Evolutionary conservation across 331 rosid species (phyloP).

Genomic region (Quercus tomentella): DNA sequence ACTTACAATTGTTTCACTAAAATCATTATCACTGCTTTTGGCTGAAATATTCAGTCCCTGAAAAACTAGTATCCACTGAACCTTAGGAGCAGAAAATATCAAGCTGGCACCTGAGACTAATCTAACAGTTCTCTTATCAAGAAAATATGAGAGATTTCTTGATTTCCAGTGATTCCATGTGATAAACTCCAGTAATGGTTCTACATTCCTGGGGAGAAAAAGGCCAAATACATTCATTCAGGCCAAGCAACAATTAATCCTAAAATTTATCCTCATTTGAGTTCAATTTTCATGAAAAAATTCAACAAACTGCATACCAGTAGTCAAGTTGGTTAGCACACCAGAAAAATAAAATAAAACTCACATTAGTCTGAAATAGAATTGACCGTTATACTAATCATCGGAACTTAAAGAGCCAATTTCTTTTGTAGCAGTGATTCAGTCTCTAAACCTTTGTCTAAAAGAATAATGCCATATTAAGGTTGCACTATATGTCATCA

Average conservation of each 20-base stretch:
- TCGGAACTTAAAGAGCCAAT: neutral
- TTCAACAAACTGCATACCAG: neutral
- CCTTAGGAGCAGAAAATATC: constrained; percentile 38
- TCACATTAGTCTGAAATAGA: neutral
- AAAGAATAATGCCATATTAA: neutral
- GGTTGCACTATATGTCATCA: neutral
- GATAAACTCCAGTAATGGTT: constrained; percentile 24
- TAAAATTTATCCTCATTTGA: neutral
- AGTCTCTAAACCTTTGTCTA: neutral
- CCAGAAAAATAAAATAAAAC: neutral
- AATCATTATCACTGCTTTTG: constrained; percentile 3
- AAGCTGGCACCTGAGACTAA: constrained; percentile 47
- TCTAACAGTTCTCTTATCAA: constrained; percentile 31
- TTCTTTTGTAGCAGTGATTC: neutral
- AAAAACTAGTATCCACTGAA: constrained; percentile 33
- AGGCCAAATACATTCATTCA: constrained; percentile 7
- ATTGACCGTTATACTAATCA: neutral
- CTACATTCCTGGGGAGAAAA: constrained; percentile 24
- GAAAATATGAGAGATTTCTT: constrained; percentile 22
- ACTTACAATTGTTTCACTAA: constrained; percentile 31
- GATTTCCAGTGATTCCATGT: constrained; percentile 36
- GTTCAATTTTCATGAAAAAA: neutral
- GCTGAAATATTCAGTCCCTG: constrained; percentile 11
- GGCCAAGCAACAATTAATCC: neutral
- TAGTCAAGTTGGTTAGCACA: neutral